Conservation (phyloP, 208 protist species). For the Crithidia bombi region DNA sequence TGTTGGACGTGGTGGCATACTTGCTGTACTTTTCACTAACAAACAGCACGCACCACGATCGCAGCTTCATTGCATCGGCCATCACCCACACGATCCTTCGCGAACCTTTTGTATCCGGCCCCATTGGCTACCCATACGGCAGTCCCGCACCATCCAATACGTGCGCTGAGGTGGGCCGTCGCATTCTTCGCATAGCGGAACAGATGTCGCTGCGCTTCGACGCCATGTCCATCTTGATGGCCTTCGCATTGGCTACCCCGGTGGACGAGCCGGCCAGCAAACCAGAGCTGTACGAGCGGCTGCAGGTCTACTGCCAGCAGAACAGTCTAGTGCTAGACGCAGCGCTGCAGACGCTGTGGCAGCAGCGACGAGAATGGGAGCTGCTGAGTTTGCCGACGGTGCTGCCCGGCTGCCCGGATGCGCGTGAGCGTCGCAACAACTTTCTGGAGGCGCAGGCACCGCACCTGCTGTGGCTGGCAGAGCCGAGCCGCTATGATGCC, state of each 20-base stretch:
- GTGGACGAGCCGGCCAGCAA: slow-evolving; percentile 53
- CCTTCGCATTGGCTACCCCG: slow-evolving; percentile 53
- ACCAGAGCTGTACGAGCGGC: slow-evolving; percentile 43
- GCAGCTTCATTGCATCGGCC: slow-evolving; percentile 34
- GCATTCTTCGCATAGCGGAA: slow-evolving; percentile 53
- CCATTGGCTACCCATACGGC: slow-evolving; percentile 81
- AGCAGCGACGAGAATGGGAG: slow-evolving; percentile 74
- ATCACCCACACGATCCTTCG: slow-evolving; percentile 69
- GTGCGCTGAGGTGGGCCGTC: slow-evolving; percentile 37
- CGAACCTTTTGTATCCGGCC: slow-evolving; percentile 55
- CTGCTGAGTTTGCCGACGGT: slow-evolving; percentile 70
- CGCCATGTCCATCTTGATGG: slow-evolving; percentile 60
- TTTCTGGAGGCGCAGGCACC: slow-evolving; percentile 70
- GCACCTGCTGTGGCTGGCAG: slow-evolving; percentile 80
- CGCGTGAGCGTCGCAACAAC: slow-evolving; percentile 39
- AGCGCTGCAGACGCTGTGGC: slow-evolving; percentile 52
- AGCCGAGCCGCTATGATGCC: slow-evolving; percentile 54
- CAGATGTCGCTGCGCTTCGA: slow-evolving; percentile 68
- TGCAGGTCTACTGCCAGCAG: slow-evolving; percentile 60
- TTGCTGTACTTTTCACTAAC: slow-evolving; percentile 67
- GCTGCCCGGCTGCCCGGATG: slow-evolving; percentile 35
- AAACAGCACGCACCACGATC: slow-evolving; percentile 39
- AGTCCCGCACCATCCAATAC: slow-evolving; percentile 35
- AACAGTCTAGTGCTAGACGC: slow-evolving; percentile 51
- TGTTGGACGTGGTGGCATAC: slow-evolving; percentile 64